Evolutionary conservation across 768 basidiomycete genomes (phyloP), one percentile per base, ranked within the genome.

Genomic region (Podaxis pistillaris): DNA sequence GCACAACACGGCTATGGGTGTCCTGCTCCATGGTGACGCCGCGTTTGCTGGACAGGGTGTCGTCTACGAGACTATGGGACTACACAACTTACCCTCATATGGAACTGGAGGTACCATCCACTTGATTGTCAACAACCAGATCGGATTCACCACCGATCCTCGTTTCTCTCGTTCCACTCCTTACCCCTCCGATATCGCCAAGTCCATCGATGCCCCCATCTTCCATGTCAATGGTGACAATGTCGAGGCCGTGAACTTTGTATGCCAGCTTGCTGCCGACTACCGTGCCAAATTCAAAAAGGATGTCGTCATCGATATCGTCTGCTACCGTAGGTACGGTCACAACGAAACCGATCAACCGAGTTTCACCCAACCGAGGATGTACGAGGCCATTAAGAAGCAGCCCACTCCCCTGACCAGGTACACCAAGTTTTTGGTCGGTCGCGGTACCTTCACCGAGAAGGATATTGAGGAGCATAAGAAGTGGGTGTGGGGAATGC

Each of bases 181-280:
- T 54, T 98, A 99, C 78, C 92, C 92, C 12, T 98, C 96, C 59
- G 97, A 99, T 72, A 92, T 99, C 66, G 97, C 97, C 65, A 99
- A 99, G 76, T 88, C 94, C 53, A 98, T 98, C 72, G 97, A 99
- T 69, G 85, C 97, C 0, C 96, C 96, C 55, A 98, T 99, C 76
- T 96, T 99, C 88, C 96, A 99, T 76, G 97, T 98, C 71, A 99
- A 99, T 70, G 96, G 96, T 51, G 96, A 99, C 81, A 94, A 98
- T 69, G 91, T 90, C 64, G 96, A 99, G 76, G 96, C 96, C 22
- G 95, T 99, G 74, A 98, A 93, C 74, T 99, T 96, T 71, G 96
- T 99, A 44, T 96, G 94, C 78, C 95, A 96, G 70, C 88, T 99
- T 60, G 97, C 96, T 28, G 96, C 96, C 33, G 96, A 99, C 74